Evolutionary conservation across 1,284 basidiomycete genomes (phyloP).

Genomic region (Papiliotrema nemorosa): DNA sequence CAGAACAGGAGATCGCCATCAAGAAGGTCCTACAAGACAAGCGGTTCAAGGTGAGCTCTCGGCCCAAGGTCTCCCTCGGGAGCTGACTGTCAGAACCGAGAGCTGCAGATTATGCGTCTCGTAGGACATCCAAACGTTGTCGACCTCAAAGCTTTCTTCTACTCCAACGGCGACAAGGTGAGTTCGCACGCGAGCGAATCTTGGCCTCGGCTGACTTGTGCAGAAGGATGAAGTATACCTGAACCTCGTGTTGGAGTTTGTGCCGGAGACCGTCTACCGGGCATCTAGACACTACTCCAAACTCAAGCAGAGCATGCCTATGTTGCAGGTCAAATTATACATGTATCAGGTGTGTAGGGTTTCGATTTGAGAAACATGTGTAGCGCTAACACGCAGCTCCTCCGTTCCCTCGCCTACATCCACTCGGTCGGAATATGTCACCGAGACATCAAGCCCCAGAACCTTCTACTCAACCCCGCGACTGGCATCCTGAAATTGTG

Average conservation of each 20-base stretch:
- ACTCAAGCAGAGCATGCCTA: conserved; percentile 99
- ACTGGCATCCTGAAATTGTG: conserved; percentile 97
- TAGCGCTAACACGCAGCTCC: conserved; percentile 58
- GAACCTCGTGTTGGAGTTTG: conserved; percentile 98
- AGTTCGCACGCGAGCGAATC: conserved; percentile 18
- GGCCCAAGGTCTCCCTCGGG: conserved; percentile 3
- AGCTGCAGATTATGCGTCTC: conserved; percentile 98
- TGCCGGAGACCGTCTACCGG: conserved; percentile 98
- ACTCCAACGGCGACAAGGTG: conserved; percentile 98
- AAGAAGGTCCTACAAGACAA: conserved; percentile 99
- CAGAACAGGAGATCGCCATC: conserved; percentile 89
- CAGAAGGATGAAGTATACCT: conserved; percentile 99
- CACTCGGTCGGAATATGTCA: conserved; percentile 95
- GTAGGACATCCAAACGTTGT: conserved; percentile 97
- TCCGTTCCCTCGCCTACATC: conserved; percentile 95
- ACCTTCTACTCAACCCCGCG: conserved; percentile 91
- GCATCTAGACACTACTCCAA: conserved; percentile 98
- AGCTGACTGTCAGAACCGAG: conserved; percentile 72
- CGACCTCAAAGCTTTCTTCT: conserved; percentile 97
- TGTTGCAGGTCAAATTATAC: conserved; percentile 87
- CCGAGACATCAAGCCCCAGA: conserved; percentile 99
- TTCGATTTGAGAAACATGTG: not conserved
- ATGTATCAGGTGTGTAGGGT: conserved; percentile 46
- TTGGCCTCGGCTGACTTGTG: conserved; percentile 10
- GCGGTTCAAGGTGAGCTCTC: conserved; percentile 88